Base-by-base conservation (phyloP, 75 land plant species). In the Adiantum capillusveneris region DNA sequence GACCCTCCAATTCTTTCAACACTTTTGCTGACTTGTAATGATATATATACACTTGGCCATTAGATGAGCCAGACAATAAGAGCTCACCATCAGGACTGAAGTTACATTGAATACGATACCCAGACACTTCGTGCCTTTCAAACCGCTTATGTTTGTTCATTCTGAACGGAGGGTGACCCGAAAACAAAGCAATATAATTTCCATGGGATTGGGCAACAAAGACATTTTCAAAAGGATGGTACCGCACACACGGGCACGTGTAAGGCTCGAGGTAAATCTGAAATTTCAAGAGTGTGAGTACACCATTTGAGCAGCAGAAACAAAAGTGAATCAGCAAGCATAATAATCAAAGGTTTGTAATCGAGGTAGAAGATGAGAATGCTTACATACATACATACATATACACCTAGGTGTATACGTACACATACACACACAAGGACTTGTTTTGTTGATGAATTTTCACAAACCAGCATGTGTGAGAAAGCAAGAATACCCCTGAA, bases 201-300 rank as follows among this genome's bases (percentile, higher is more conserved):
- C 95, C 97, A 67, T 92, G 80, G 37, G 97, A 88, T 41, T 92
- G 89, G 21, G 86, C 97, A 30, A 92, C 56, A 55, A 92, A 92
- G 53, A 29, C 57, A 9, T 81, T 62, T 49, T 84, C 94, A 50
- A 18, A 65, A 29, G 94, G 97, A 54, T 92, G 97, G 56, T 56
- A 78, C 49, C 89, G 77, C 6, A 88, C 67, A 44, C 77, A 82
- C 0, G 97, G 81, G 63, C 94, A 92, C 1, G 97, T 80, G 34
- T 84, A 92, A 31, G 94, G 94, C 68, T 92, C 97, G 58, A 70
- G 69, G 66, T 92, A 92, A 20, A 88, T 89, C 97, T 88, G 73
- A 29, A n/a, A n/a, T n/a, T n/a, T n/a, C n/a, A n/a, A n/a, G n/a
- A n/a, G n/a, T n/a, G n/a, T n/a, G n/a, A n/a, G n/a, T n/a, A n/a